A percentile compares a stretch with the other conserved stretches of the same genome.
Conservation (phyloP, 257 asterid genomes). For the Parsonsia alboflavescens region DNA sequence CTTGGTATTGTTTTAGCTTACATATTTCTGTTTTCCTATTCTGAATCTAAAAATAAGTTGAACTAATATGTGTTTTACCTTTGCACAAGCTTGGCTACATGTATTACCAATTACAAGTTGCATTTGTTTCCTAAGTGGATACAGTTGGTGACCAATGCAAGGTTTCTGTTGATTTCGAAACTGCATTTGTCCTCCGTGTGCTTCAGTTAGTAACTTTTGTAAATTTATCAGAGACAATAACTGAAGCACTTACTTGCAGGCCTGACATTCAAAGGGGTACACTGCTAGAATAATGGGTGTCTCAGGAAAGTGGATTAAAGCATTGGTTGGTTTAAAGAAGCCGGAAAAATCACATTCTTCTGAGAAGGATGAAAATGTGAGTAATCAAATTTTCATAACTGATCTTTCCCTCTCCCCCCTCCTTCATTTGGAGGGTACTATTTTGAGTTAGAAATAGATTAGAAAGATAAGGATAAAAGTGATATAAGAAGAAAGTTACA, state of each 20-base stretch:
- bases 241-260: constrained; percentile 37
- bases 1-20: neutral
- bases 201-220: constrained; percentile 3
- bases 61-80: neutral
- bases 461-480: neutral
- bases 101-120: constrained; percentile 5
- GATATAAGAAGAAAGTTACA: neutral
- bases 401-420: neutral
- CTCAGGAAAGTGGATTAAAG: constrained; percentile 83
- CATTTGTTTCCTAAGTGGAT: neutral
- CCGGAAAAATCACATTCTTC: constrained; percentile 60
- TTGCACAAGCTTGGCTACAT: neutral
- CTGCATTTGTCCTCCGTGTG: neutral
- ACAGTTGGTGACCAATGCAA: neutral
- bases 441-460: neutral
- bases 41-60: neutral
- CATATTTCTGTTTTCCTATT: neutral
- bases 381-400: constrained; percentile 23
- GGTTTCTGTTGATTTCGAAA: neutral
- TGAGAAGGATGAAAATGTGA: constrained; percentile 61
- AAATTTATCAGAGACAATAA: constrained; percentile 1
- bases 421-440: neutral
- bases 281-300: constrained; percentile 59
- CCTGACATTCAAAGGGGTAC: constrained; percentile 20
- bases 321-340: constrained; percentile 76